Evolutionary conservation across 106 monocot species (phyloP), one percentile per base, ranked within the genome.

Genomic region (Alisma plantagoaquatica): DNA sequence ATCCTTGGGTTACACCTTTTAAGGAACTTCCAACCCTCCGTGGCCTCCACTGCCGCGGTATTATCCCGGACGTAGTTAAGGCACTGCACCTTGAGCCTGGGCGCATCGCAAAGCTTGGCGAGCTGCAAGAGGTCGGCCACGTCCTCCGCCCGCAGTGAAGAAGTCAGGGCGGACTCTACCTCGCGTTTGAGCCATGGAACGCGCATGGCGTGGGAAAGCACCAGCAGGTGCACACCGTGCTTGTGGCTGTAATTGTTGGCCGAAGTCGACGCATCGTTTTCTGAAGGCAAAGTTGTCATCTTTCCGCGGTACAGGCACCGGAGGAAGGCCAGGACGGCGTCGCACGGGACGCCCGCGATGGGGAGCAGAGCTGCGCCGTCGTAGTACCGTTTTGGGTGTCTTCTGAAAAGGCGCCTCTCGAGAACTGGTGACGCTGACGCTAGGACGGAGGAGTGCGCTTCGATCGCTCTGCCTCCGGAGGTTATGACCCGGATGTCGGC

Each of bases 381-480:
- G 12, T 31, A 33, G 3, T 44, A 31, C 56, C 32, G 49, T 9
- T 46, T 24, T 22, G 49, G 63, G n/a, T n/a, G n/a, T 11, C 54
- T 23, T 16, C 59, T 62, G n/a, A 60, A 19, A 1, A 79, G 60
- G 63, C 73, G 43, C 51, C 43, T 49, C 52, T 84, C 83, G 57
- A 90, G 22, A 59, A 90, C 90, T 33, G 90, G 71, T 10, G 90
- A 90, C 7, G 77, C 73, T 29, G 71, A 69, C 12, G 80, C 75
- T n/a, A n/a, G n/a, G n/a, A n/a, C n/a, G n/a, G n/a, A n/a, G n/a
- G n/a, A n/a, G n/a, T n/a, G n/a, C n/a, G n/a, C n/a, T n/a, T n/a
- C n/a, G n/a, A n/a, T n/a, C n/a, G n/a, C n/a, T n/a, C n/a, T n/a
- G n/a, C n/a, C n/a, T n/a, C n/a, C n/a, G n/a, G n/a, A n/a, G n/a